A percentile compares a stretch with the other conserved stretches of the same genome.
Conservation (phyloP, 2,329 filamentous ascomycete species). For the Pseudocercospora fijiensis region DNA sequence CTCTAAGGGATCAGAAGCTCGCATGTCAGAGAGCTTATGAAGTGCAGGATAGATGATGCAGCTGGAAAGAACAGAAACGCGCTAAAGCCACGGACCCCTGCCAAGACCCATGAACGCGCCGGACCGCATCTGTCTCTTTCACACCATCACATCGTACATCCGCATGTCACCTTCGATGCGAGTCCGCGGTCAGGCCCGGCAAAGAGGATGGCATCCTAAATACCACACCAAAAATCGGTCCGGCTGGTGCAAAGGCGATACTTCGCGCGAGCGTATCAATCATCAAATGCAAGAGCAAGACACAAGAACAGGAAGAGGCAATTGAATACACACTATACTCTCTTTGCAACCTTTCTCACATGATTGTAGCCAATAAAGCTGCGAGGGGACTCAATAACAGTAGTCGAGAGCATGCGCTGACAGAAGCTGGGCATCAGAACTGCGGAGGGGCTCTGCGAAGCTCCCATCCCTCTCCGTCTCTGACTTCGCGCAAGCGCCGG, state of each 20-base stretch:
- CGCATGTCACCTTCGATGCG: background rate
- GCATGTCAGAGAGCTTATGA: background rate
- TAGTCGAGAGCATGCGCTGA: background rate
- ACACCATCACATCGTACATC: background rate
- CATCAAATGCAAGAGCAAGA: background rate
- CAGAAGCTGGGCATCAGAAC: background rate
- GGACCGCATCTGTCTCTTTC: background rate
- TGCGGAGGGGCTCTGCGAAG: background rate
- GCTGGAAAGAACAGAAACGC: background rate
- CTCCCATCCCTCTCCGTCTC: background rate
- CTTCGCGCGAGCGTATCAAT: background rate
- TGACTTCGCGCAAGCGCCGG: background rate
- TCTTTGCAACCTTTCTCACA: background rate
- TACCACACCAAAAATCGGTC: background rate
- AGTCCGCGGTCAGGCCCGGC: background rate
- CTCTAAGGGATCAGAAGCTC: background rate
- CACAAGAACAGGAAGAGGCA: background rate
- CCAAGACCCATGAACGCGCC: background rate
- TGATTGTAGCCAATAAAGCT: background rate
- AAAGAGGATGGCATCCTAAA: background rate
- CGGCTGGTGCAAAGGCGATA: background rate
- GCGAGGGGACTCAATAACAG: background rate
- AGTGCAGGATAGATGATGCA: background rate
- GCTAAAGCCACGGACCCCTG: background rate
- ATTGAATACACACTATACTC: background rate